Conservation (phyloP, 805 yeast genomes). For the Brettanomyces custersianus region DNA sequence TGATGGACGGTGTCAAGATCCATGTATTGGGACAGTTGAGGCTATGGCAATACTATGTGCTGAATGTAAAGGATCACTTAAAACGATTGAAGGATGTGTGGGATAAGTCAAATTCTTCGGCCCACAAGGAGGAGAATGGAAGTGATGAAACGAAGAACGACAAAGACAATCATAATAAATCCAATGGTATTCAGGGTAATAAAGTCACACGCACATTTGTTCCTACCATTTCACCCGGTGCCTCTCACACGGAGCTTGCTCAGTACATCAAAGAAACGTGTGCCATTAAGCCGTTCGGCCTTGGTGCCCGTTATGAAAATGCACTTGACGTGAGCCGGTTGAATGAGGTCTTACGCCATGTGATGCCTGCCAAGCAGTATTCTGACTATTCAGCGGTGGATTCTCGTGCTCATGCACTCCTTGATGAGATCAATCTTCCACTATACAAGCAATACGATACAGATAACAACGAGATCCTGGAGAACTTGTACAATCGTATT, state of each 20-base stretch:
- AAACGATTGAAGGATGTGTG: constrained; percentile 30
- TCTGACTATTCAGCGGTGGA: constrained; percentile 21
- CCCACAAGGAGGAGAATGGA: not conserved
- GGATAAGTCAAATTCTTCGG: constrained; percentile 8
- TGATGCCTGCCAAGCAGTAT: constrained; percentile 22
- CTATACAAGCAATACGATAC: constrained; percentile 67
- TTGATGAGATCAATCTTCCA: constrained; percentile 73
- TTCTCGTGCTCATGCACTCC: constrained; percentile 37
- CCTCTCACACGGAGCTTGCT: constrained; percentile 40
- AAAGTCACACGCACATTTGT: not conserved
- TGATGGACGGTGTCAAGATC: constrained; percentile 60
- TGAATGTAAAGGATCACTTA: constrained; percentile 42
- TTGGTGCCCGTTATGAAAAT: constrained; percentile 44
- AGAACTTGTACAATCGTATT: constrained; percentile 68
- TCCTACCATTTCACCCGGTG: constrained; percentile 31
- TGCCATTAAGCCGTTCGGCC: constrained; percentile 31
- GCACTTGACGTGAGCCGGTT: constrained; percentile 41
- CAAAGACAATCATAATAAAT: too few species aligned
- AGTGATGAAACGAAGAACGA: not conserved
- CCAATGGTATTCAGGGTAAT: constrained; percentile 15
- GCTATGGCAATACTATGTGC: constrained; percentile 84
- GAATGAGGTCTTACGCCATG: constrained; percentile 39
- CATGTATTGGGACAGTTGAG: constrained; percentile 60
- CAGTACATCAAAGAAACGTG: constrained; percentile 37
- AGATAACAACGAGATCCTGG: constrained; percentile 56